Conservation (phyloP, 257 asterid species). For the Coffea eugenioides region DNA sequence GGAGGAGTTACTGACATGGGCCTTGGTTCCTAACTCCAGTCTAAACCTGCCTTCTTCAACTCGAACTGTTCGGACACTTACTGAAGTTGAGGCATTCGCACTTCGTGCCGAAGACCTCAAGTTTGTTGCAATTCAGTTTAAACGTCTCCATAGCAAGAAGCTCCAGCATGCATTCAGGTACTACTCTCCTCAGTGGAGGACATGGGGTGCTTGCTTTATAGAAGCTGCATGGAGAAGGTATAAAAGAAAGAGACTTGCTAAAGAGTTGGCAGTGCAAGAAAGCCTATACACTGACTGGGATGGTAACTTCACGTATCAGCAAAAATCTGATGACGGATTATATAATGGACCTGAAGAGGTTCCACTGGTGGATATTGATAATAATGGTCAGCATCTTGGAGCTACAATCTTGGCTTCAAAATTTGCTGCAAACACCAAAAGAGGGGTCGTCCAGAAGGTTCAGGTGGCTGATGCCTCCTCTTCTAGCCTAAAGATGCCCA, state of each 20-base stretch:
- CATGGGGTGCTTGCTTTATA: constrained; percentile 86
- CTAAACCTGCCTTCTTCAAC: constrained; percentile 79
- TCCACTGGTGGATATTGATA: constrained; percentile 18
- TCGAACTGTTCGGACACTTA: constrained; percentile 64
- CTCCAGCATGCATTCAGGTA: constrained; percentile 87
- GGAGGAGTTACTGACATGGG: constrained; percentile 94
- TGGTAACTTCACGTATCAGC: constrained; percentile 4
- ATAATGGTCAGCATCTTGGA: constrained; percentile 32
- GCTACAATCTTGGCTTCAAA: too few relatives aligned
- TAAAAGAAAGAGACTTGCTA: constrained; percentile 54
- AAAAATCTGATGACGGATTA: constrained; percentile 6
- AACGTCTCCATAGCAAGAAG: constrained; percentile 86
- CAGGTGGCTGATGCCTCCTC: constrained; percentile 44
- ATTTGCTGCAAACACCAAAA: too few relatives aligned
- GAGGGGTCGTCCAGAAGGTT: constrained; percentile 39
- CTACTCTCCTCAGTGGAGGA: constrained; percentile 90
- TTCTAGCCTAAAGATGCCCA: constrained; percentile 78
- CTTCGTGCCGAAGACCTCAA: constrained; percentile 27
- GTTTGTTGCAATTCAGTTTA: constrained; percentile 73
- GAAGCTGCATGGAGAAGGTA: constrained; percentile 85
- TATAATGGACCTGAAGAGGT: constrained; percentile 18
- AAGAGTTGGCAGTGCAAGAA: constrained; percentile 58
- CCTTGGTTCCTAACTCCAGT: constrained; percentile 68
- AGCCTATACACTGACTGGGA: constrained; percentile 22
- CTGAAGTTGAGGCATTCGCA: constrained; percentile 90